These are phyloP conservation scores for Aureoboletus auriporus DNA, from an alignment of 768 basidiomycete genomes.

Conservation along the genomic window DNA sequence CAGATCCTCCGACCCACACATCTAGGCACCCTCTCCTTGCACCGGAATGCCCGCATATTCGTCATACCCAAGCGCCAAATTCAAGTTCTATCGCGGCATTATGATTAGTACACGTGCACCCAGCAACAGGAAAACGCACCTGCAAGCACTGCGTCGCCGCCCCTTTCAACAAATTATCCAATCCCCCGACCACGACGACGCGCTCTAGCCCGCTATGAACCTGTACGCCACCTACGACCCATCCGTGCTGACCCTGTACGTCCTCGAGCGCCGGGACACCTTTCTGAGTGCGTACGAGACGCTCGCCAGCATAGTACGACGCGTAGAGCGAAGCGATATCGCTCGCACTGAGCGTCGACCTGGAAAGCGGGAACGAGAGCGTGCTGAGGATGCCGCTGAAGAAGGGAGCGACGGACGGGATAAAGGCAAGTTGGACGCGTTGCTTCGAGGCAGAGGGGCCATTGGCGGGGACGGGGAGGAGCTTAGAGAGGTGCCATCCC, in stretches of 20 bases:
- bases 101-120: neutral
- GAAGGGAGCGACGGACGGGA: slow-evolving; percentile 88
- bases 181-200: slow-evolving; percentile 91
- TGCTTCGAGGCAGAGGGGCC: slow-evolving; percentile 1
- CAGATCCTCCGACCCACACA: neutral
- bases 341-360: slow-evolving; percentile 55
- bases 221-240: slow-evolving; percentile 90
- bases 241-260: slow-evolving; percentile 81
- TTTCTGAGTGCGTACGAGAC: slow-evolving; percentile 62
- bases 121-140: slow-evolving; percentile 42
- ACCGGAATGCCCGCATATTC: slow-evolving; percentile 76
- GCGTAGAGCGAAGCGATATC: slow-evolving; percentile 75
- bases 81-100: slow-evolving; percentile 64
- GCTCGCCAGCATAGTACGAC: slow-evolving; percentile 72
- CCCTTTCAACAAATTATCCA: slow-evolving; percentile 96
- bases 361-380: slow-evolving; percentile 73
- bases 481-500: slow-evolving; percentile 69
- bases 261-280: slow-evolving; percentile 72
- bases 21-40: slow-evolving; percentile 9
- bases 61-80: slow-evolving; percentile 83
- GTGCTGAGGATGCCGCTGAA: slow-evolving; percentile 95
- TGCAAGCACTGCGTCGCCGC: slow-evolving; percentile 99
- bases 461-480: slow-evolving; percentile 33
- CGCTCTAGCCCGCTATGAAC: slow-evolving; percentile 85
- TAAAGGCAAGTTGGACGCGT: slow-evolving; percentile 67